Conservation (phyloP, 2,329 filamentous ascomycete genomes). For the Alternaria postmessia region DNA sequence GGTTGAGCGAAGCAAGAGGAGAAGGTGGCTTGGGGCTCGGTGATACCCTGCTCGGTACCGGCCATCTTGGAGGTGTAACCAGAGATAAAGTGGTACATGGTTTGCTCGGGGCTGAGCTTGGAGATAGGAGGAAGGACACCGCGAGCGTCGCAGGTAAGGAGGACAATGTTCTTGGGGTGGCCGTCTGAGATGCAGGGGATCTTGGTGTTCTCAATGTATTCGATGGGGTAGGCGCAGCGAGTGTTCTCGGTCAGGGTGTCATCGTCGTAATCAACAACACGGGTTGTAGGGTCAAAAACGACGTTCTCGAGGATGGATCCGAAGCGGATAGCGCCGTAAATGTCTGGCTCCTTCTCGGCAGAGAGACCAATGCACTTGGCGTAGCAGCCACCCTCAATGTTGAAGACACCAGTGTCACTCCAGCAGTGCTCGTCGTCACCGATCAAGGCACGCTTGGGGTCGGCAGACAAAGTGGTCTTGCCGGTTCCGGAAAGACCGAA, state of each 20-base stretch:
- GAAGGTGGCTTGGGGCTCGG: slow-evolving; percentile 97
- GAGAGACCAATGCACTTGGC: slow-evolving; percentile 98
- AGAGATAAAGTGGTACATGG: slow-evolving; percentile 99
- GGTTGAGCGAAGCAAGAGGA: slow-evolving; percentile 99
- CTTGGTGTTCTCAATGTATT: slow-evolving; percentile 99
- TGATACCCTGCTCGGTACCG: slow-evolving; percentile 95
- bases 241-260: slow-evolving; percentile 97
- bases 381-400: slow-evolving; percentile 99
- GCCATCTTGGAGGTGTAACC: slow-evolving; percentile 99
- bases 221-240: slow-evolving; percentile 96
- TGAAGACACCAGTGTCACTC: slow-evolving; percentile 96
- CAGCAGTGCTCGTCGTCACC: slow-evolving; percentile 99
- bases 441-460: slow-evolving; percentile 94
- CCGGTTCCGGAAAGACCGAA: slow-evolving; percentile 98
- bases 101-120: slow-evolving; percentile 92
- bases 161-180: slow-evolving; percentile 96
- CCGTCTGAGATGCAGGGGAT: slow-evolving; percentile 88
- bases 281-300: slow-evolving; percentile 90
- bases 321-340: slow-evolving; percentile 93
- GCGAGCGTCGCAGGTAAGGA: slow-evolving; percentile 96
- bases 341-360: slow-evolving; percentile 98
- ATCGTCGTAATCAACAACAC: slow-evolving; percentile 95
- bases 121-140: slow-evolving; percentile 98
- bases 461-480: slow-evolving; percentile 97
- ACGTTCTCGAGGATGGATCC: slow-evolving; percentile 98